Conservation (phyloP, 2,329 filamentous ascomycete species). For the Byssothecium circinans region DNA sequence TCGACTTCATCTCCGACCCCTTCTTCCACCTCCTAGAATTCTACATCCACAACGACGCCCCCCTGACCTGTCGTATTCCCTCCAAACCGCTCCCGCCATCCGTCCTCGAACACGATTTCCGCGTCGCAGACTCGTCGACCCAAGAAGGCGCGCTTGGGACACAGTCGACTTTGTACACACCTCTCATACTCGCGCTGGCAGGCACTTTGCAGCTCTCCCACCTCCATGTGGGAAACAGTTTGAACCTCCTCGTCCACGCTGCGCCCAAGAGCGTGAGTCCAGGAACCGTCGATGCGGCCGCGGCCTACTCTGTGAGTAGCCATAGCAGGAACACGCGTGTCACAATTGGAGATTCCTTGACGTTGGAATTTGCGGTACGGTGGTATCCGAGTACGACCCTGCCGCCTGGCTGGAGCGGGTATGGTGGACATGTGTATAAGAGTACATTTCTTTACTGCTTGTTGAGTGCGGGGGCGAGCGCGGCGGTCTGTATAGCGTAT, state of each 20-base stretch:
- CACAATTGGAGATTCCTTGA: constrained; percentile 83
- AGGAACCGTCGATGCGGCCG: constrained; percentile 82
- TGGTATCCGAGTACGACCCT: constrained; percentile 81
- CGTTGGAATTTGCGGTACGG: constrained; percentile 75
- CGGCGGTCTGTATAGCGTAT: constrained; percentile 57
- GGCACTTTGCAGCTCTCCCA: constrained; percentile 83
- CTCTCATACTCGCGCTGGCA: constrained; percentile 83
- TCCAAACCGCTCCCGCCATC: constrained; percentile 64
- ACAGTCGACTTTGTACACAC: constrained; percentile 62
- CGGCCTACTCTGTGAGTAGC: constrained; percentile 81
- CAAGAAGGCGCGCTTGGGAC: constrained; percentile 41
- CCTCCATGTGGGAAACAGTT: constrained; percentile 83
- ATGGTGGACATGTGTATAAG: constrained; percentile 55
- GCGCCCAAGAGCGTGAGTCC: constrained; percentile 55
- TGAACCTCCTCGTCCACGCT: constrained; percentile 84
- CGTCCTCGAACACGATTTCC: constrained; percentile 36
- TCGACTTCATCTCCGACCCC: constrained; percentile 73
- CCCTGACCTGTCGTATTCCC: constrained; percentile 86
- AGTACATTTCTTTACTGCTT: constrained; percentile 54
- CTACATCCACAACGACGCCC: constrained; percentile 96
- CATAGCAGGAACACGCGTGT: constrained; percentile 61
- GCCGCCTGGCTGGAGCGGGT: constrained; percentile 58
- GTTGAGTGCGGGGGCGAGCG: constrained; percentile 50
- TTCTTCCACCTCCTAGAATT: constrained; percentile 92
- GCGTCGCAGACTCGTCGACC: constrained; percentile 42